Base-by-base conservation (phyloP, 306 rosid species). In the Cercis canadensis region DNA sequence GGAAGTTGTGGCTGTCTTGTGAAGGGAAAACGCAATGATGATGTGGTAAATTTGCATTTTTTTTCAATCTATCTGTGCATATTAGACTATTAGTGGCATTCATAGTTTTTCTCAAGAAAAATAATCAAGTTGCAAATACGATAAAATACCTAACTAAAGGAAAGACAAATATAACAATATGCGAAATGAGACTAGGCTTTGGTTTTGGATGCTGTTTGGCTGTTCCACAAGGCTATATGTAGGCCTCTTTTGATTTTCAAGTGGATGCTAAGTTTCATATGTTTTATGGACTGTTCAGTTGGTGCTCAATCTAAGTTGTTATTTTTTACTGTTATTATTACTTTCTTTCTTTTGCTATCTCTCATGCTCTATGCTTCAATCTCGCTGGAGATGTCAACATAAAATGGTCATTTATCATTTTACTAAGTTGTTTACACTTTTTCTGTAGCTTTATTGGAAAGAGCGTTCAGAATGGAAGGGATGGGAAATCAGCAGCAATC, bases 381-480 rank as follows among this genome's bases (percentile, higher is more conserved):
- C 72, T 46, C 36, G 4, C 5, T 57, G 14, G 29, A 59, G 18
- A 17, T 32, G 29, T 55, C 24, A 44, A 47, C 43, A 16, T 61
- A 37, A 10, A 14, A 33, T 31, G 32, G 11, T 56, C 69, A 76
- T 60, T 57, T 78, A 45, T 52, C 69, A 58, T 67, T 5, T 50
- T 41, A 39, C 15, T 57, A 56, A 15, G 43, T 66, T 66, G 10
- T 57, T 67, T 43, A 39, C 4, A 29, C 6, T 53, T 10, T 62
- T 69, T 36, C 5, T 62, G 72, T 59, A 78, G 78, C 47, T 71
- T 66, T 56, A 13, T 29, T 34, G 31, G 69, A 29, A 62, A 24
- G 52, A 57, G n/a, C 46, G 55, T 29, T 36, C 18, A 66, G n/a
- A 70, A 81, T 90, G 87, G 86, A 83, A 70, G 78, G 16, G 47